Conservation (phyloP, 805 yeast species). For the Torulaspora delbrueckii region DNA sequence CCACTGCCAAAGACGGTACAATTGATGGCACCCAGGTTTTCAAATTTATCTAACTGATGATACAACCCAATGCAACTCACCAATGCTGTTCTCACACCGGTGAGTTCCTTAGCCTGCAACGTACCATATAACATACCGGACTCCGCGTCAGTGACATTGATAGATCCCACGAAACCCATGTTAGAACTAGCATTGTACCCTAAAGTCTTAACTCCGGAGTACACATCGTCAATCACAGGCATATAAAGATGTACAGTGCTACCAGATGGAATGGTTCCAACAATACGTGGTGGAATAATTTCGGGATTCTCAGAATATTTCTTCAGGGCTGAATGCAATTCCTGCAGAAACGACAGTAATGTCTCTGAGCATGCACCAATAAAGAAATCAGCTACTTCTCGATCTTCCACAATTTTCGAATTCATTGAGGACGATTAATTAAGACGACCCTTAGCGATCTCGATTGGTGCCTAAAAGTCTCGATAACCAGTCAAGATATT, state of each 20-base stretch:
- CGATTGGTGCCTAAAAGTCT: background rate
- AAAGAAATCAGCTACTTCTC: conserved; percentile 14
- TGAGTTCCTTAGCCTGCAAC: conserved; percentile 52
- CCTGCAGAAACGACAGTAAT: conserved; percentile 6
- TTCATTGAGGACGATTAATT: conserved; percentile 4
- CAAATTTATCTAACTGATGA: conserved; percentile 16
- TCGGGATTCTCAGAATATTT: conserved; percentile 42
- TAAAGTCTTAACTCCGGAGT: conserved; percentile 56
- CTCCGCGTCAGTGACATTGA: conserved; percentile 45
- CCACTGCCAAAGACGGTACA: conserved; percentile 56
- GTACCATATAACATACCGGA: conserved; percentile 51
- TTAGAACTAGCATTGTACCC: conserved; percentile 44
- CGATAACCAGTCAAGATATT: background rate
- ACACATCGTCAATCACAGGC: conserved; percentile 54
- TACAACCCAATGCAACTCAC: conserved; percentile 47
- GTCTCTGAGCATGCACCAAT: conserved; percentile 5
- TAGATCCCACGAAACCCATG: conserved; percentile 56
- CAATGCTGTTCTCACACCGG: conserved; percentile 65
- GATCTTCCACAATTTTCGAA: conserved; percentile 12
- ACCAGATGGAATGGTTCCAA: conserved; percentile 37
- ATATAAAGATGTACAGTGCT: conserved; percentile 51
- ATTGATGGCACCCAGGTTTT: conserved; percentile 6
- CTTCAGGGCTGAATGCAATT: conserved; percentile 34
- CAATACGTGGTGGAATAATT: conserved; percentile 52
- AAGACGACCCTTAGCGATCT: background rate